Base-by-base conservation (phyloP, 768 basidiomycete species). In the Aureoboletus auriporus region DNA sequence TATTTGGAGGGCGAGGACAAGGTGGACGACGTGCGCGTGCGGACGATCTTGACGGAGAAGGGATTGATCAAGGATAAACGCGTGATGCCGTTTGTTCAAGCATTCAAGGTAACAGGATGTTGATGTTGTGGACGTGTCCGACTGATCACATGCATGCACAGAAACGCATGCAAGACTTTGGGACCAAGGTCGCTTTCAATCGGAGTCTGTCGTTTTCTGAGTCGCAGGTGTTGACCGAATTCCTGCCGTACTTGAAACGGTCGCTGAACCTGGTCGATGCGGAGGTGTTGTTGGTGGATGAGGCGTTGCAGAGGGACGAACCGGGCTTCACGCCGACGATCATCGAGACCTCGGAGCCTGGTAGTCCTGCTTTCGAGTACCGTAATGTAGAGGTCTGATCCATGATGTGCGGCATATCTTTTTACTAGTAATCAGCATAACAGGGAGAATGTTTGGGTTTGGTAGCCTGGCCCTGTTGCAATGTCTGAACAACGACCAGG, bases 31-130 rank as follows among this genome's bases (percentile, higher is more conserved):
- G 82, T 71, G 33, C 84, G 83, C 65, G 80, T 94, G 43, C 78
- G 84, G 65, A 73, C 81, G 58, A 56, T 79, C 55, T 64, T 98
- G 64, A 76, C 75, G 8, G 75, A 80, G 63, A 76, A 74, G 17
- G 93, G 90, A 5, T 64, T 97, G 65, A 84, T 93, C 71, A 97
- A 96, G 77, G 93, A 98, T 71, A 98, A 98, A 75, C 81, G 84
- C 37, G 79, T 79, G 36, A 98, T 97, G 95, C 94, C 94, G 6
- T 97, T 95, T 70, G 81, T 93, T 39, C 89, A 95, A 50, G 71
- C 76, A 28, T 89, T 97, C 83, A 94, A 96, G 84, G 95, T 93
- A 44, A 38, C 1, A 11, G 16, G 8, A 2, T 27, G 38, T 10
- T 6, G 35, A 40, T 36, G 47, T 26, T 40, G 39, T 3, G 17